Conservation (phyloP, 2,329 filamentous ascomycete genomes). For the Neopestalotiopsis sp. region DNA sequence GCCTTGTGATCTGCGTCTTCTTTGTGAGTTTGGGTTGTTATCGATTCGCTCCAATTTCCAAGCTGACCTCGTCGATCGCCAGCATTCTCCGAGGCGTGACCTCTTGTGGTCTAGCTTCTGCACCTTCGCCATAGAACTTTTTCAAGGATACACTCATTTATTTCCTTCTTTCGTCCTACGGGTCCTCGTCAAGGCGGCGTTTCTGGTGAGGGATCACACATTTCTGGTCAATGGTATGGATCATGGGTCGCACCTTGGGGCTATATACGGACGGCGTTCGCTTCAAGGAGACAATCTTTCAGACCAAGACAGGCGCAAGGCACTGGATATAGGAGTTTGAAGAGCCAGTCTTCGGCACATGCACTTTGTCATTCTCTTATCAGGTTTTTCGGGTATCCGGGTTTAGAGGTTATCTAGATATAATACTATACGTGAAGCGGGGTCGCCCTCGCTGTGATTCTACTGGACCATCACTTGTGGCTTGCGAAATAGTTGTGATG, state of each 20-base stretch:
- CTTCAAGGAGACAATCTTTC: neutral
- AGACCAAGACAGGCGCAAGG: neutral
- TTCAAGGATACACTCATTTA: neutral
- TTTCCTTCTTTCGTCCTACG: neutral
- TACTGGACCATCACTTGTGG: neutral
- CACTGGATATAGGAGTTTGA: neutral
- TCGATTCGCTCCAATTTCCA: neutral
- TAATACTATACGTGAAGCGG: slow-evolving; percentile 1
- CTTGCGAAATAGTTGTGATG: neutral
- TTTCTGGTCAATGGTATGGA: neutral
- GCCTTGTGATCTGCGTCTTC: slow-evolving; percentile 6
- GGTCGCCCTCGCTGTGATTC: neutral
- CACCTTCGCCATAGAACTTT: neutral
- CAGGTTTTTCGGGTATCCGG: neutral
- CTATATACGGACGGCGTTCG: neutral
- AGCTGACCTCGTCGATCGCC: neutral
- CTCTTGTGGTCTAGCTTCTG: neutral
- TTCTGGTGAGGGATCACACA: neutral
- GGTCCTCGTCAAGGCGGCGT: slow-evolving; percentile 1
- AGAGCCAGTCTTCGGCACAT: neutral
- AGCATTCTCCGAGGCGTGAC: neutral
- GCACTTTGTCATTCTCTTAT: slow-evolving; percentile 3
- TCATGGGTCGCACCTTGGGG: neutral
- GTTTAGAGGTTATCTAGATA: slow-evolving; percentile 1
- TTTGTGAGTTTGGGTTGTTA: neutral